phyloP scores from a whole-genome alignment of 208 protist species.

The Tritrichomonas foetus region DNA sequence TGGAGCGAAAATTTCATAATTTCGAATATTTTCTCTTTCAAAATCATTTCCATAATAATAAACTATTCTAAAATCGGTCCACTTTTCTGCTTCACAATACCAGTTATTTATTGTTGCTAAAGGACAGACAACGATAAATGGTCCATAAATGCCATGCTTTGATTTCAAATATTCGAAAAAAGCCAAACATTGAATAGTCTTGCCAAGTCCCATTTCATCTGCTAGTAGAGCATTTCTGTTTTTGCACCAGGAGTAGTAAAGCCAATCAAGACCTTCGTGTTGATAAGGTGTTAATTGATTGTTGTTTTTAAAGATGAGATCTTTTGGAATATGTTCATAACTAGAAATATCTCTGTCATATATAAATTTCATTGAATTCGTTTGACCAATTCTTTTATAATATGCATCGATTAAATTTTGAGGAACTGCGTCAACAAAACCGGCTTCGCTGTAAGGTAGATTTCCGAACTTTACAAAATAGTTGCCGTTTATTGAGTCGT shows the following conservation, averaged over 20 bases:
- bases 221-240: slow-evolving; percentile 66
- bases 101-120: slow-evolving; percentile 62
- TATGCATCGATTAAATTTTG: neutral
- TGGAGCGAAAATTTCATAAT: too few species aligned
- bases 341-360: neutral
- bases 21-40: neutral
- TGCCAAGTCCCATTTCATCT: slow-evolving; percentile 74
- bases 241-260: slow-evolving; percentile 59
- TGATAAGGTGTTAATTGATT: slow-evolving; percentile 65
- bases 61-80: slow-evolving; percentile 62
- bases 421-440: slow-evolving; percentile 58
- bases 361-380: neutral
- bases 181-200: slow-evolving; percentile 56
- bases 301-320: neutral
- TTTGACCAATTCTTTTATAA: neutral
- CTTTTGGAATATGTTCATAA: neutral
- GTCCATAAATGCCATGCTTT: slow-evolving; percentile 56
- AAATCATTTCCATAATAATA: slow-evolving; percentile 56
- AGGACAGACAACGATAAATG: slow-evolving; percentile 66
- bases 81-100: slow-evolving; percentile 59
- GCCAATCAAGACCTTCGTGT: slow-evolving; percentile 70
- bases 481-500: too few species aligned
- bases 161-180: slow-evolving; percentile 57
- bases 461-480: slow-evolving; percentile 66
- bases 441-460: slow-evolving; percentile 59